Evolutionary conservation across 78 protist species (phyloP).

Genomic region (Chrysochromulina parva): DNA sequence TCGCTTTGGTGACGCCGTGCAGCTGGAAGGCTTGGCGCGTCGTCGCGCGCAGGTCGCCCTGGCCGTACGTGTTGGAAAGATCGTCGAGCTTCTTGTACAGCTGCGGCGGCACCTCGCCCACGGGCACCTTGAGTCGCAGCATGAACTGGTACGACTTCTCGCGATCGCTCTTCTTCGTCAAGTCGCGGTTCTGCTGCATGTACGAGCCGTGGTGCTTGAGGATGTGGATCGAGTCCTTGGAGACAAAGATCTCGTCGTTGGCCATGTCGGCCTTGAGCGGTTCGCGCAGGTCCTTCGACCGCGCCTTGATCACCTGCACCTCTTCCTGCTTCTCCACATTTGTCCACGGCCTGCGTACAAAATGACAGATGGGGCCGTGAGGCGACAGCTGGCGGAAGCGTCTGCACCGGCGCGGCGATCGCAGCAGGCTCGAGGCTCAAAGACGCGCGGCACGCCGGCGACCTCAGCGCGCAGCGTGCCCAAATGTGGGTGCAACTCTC

Average conservation of each 20-base stretch:
- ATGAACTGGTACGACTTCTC: not conserved
- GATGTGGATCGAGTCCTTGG: not conserved
- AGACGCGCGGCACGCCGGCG: too few species aligned
- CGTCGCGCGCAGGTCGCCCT: constrained; percentile 46
- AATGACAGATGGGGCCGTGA: too few species aligned
- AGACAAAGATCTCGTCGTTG: not conserved
- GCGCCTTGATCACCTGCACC: not conserved
- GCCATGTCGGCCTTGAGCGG: not conserved
- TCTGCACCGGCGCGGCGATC: too few species aligned
- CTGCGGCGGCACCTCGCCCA: constrained; percentile 19
- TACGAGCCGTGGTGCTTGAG: constrained; percentile 54
- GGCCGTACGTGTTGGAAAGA: constrained; percentile 31
- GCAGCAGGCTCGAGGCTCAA: too few species aligned
- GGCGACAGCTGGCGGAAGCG: too few species aligned
- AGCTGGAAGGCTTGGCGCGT: constrained; percentile 55
- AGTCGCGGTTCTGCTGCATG: constrained; percentile 46
- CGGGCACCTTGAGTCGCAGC: constrained; percentile 27
- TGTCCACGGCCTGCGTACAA: constrained; percentile 28
- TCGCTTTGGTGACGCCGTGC: constrained; percentile 41
- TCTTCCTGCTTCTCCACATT: constrained; percentile 6
- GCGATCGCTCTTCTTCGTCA: not conserved
- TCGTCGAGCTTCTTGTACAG: constrained; percentile 11
- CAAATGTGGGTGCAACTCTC: too few species aligned
- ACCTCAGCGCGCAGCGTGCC: too few species aligned
- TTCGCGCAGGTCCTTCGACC: not conserved